Conservation (phyloP, 345 rosid species). For the Populus alba region DNA sequence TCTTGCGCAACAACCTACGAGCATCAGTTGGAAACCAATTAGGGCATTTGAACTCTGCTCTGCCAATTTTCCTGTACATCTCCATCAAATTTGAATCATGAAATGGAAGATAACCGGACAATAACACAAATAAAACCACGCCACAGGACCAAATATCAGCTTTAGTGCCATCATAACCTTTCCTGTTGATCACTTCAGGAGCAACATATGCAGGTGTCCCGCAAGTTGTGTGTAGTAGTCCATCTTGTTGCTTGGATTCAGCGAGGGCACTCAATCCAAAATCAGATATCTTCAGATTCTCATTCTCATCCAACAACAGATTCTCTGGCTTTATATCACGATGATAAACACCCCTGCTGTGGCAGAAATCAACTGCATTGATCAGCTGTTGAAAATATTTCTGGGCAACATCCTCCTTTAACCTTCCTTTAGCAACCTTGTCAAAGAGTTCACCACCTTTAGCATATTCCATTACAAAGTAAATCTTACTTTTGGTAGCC, state of each 20-base stretch:
- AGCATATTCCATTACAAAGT: slow-evolving; percentile 27
- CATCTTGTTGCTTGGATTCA: slow-evolving; percentile 26
- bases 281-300: slow-evolving; percentile 27
- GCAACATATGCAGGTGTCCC: slow-evolving; percentile 35
- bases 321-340: slow-evolving; percentile 33
- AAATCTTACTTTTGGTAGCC: slow-evolving; percentile 33
- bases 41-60: slow-evolving; percentile 28
- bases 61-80: slow-evolving; percentile 26
- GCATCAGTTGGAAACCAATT: slow-evolving; percentile 27
- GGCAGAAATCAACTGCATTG: slow-evolving; percentile 36
- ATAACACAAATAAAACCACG: slow-evolving; percentile 26
- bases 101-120: slow-evolving; percentile 29
- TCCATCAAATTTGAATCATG: slow-evolving; percentile 32
- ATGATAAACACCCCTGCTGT: slow-evolving; percentile 27
- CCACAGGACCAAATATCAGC: slow-evolving; percentile 35
- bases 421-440: slow-evolving; percentile 29
- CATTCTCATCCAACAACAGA: slow-evolving; percentile 24
- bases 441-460: slow-evolving; percentile 32
- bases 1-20: slow-evolving; percentile 20
- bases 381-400: slow-evolving; percentile 31
- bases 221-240: slow-evolving; percentile 30
- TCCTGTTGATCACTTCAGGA: slow-evolving; percentile 28
- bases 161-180: slow-evolving; percentile 33
- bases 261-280: slow-evolving; percentile 31
- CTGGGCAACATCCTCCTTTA: slow-evolving; percentile 23